phyloP scores from a whole-genome alignment of 768 basidiomycete genomes.

The Rickenella mellea region DNA sequence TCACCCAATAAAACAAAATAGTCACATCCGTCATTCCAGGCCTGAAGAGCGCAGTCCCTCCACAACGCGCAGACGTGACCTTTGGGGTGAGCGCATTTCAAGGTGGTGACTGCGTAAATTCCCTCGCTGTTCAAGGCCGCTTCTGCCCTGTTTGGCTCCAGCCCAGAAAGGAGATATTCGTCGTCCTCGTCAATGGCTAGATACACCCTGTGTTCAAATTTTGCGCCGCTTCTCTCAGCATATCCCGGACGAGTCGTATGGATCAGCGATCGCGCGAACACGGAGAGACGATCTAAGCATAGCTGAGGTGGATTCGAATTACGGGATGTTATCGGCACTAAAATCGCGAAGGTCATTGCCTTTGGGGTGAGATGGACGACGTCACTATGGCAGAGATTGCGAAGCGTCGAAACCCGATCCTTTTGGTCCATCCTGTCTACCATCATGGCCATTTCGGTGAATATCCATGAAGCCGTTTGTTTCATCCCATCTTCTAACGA shows the following conservation, averaged over 20 bases:
- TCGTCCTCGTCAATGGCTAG: conserved; percentile 47
- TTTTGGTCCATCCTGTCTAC: conserved; percentile 4
- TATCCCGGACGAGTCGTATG: conserved; percentile 39
- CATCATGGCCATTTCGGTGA: conserved; percentile 22
- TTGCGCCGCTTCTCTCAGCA: too few species aligned
- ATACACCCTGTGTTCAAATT: conserved; percentile 34
- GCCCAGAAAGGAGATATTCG: conserved; percentile 24
- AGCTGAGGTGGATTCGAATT: conserved; percentile 21
- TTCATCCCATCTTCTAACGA: conserved; percentile 38
- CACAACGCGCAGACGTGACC: conserved; percentile 47
- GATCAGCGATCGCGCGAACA: conserved; percentile 34
- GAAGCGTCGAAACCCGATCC: conserved; percentile 12
- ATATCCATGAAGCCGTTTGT: conserved; percentile 39
- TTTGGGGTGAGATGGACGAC: conserved; percentile 31
- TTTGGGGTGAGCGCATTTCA: conserved; percentile 27
- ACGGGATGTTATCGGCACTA: conserved; percentile 51
- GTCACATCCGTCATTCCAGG: conserved; percentile 38
- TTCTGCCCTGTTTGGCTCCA: conserved; percentile 26
- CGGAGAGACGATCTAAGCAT: conserved; percentile 32
- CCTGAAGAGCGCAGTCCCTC: conserved; percentile 37
- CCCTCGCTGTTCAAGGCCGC: conserved; percentile 26
- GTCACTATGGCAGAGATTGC: conserved; percentile 23
- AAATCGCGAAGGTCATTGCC: conserved; percentile 40
- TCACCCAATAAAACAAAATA: conserved; percentile 49
- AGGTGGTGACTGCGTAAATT: conserved; percentile 24